phyloP scores from a whole-genome alignment of 2,329 filamentous ascomycete genomes.

The Ascochyta viciae-villosae region DNA sequence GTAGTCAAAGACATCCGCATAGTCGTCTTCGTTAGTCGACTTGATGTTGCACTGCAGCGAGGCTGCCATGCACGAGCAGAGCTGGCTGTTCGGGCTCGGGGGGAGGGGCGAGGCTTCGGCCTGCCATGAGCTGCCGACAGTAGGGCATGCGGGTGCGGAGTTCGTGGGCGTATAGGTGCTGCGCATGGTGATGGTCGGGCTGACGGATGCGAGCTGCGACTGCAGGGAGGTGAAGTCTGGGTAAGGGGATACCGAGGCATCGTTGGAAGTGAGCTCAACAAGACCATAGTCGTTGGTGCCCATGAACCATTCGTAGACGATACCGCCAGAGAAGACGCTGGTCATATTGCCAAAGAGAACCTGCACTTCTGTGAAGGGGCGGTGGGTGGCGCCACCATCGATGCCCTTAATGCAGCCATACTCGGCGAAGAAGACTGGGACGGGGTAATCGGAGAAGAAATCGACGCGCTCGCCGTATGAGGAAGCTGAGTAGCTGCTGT shows the following conservation, averaged over 20 bases:
- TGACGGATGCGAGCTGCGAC: conserved; percentile 70
- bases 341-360: conserved; percentile 89
- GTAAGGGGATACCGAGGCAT: conserved; percentile 66
- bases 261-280: conserved; percentile 65
- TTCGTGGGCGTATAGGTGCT: conserved; percentile 74
- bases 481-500: conserved; percentile 76
- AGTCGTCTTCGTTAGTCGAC: conserved; percentile 64
- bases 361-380: conserved; percentile 83
- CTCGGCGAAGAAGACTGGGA: conserved; percentile 97
- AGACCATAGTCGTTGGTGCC: conserved; percentile 90
- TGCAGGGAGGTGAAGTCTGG: conserved; percentile 78
- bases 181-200: conserved; percentile 69
- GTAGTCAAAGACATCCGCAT: conserved; percentile 73
- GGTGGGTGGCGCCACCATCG: conserved; percentile 57
- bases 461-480: conserved; percentile 82
- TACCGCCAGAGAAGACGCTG: conserved; percentile 87
- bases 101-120: conserved; percentile 74
- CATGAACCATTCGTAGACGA: conserved; percentile 98
- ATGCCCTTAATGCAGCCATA: conserved; percentile 82
- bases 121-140: conserved; percentile 69
- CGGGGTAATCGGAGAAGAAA: conserved; percentile 87
- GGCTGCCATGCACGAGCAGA: conserved; percentile 86
- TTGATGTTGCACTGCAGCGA: conserved; percentile 74
- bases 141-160: conserved; percentile 75
- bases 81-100: conserved; percentile 76